Percentiles rank a stretch among this genome's conserved stretches.
These are phyloP conservation scores for Dittrichia graveolens DNA, from an alignment of 129 eudicot genomes.

Conservation along the genomic window DNA sequence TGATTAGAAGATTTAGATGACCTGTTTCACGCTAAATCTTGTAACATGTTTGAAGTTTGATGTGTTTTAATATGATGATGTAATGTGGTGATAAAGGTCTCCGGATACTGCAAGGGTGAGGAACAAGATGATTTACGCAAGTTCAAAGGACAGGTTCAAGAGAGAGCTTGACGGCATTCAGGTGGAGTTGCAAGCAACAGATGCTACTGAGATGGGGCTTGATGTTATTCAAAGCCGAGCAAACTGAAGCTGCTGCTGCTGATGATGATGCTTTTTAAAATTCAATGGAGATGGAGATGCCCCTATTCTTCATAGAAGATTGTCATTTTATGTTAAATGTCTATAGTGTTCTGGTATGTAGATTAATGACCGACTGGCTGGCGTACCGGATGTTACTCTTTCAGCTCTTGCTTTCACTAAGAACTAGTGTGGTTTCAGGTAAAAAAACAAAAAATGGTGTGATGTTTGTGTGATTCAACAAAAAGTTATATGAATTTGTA, in stretches of 20 bases:
- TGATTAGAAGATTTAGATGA: no score
- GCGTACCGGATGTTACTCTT: constrained; percentile 35
- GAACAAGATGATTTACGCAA: constrained; percentile 50
- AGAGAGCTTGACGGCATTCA: constrained; percentile 86
- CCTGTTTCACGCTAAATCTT: not conserved
- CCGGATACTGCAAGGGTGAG: constrained; percentile 44
- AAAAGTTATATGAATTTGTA: constrained; percentile 34
- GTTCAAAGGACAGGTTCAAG: constrained; percentile 64
- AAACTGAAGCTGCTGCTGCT: constrained; percentile 23
- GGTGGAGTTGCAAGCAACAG: constrained; percentile 81
- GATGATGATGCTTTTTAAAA: not conserved
- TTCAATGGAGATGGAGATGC: constrained; percentile 29
- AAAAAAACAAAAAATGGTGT: constrained; percentile 14
- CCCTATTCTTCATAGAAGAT: constrained; percentile 36
- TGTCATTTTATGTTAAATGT: constrained; percentile 33
- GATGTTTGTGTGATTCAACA: constrained; percentile 40
- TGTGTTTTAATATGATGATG: not conserved
- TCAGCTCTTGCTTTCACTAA: constrained; percentile 25
- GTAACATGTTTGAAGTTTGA: not conserved
- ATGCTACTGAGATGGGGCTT: constrained; percentile 75
- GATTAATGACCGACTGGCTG: constrained; percentile 32
- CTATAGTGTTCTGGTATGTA: constrained; percentile 40
- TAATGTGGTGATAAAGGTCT: constrained; percentile 27
- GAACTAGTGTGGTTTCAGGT: constrained; percentile 41
- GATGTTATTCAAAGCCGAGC: constrained; percentile 81